Base-by-base conservation (phyloP, 202 grass and related monocot genomes). In the Musa balbisiana region DNA sequence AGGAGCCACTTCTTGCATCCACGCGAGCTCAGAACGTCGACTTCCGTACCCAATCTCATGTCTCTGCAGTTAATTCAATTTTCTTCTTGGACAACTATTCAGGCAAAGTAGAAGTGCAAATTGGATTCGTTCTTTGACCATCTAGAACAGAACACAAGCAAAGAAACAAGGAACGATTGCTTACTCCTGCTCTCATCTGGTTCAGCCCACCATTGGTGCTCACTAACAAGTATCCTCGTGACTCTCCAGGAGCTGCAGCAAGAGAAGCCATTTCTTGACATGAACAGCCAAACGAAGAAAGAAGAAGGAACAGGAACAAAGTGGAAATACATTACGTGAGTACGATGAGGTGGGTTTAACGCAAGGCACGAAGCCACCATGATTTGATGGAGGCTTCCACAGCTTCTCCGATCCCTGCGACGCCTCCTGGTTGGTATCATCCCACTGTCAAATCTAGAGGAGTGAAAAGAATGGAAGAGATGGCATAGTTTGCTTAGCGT, bases 161-260 rank as follows among this genome's bases (percentile, higher is more conserved):
- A 49, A 25, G 10, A 65, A 55, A 19, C 1, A 5, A 75, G 33
- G 71, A 23, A 63, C 2, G 55, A 11, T 49, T 52, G 51, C 86
- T 91, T 86, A 98, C 95, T 87, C 95, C 91, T 63, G 91, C 85
- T 29, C 91, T 87, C 95, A 98, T 98, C 85, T 98, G 95, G 85
- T 98, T 98, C 74, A 98, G 88, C 1, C 95, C 95, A 17, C 95
- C 95, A 85, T 98, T 98, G 43, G 95, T 83, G 87, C 86, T 85
- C 16, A 98, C 91, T 11, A 98, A 79, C 71, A 98, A 72, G 55
- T 90, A 98, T 25, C 91, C 89, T 74, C 75, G 94, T 13, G 95
- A 90, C 33, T 71, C 51, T 26, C 33, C 80, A 0, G 83, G 89
- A 67, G 86, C 95, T 98, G 83, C 60, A 78, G 55, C 17, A 75